Evolutionary conservation across 441 rosid genomes (phyloP).

Genomic region (Jatropha multifida): DNA sequence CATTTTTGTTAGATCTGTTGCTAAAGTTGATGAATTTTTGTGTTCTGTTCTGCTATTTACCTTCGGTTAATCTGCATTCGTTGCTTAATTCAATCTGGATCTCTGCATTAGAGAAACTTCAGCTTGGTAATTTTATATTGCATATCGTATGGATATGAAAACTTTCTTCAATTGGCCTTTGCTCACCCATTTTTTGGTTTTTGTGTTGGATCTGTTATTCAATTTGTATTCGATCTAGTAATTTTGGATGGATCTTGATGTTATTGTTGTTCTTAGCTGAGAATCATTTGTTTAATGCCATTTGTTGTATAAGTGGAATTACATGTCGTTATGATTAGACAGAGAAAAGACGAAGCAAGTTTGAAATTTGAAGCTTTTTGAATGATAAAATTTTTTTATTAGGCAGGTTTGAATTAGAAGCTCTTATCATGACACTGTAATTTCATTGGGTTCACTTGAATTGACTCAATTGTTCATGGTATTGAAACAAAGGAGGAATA

Average conservation of each 20-base stretch:
- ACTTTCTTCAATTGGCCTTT: not conserved
- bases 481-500: no score
- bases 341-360: not conserved
- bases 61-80: constrained; percentile 21
- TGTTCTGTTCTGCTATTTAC: not conserved
- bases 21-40: constrained; percentile 11
- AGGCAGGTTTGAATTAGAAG: not conserved
- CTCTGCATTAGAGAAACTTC: constrained; percentile 12
- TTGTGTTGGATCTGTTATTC: constrained; percentile 1
- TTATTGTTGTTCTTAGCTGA: not conserved
- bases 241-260: constrained; percentile 15
- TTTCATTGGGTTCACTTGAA: not conserved
- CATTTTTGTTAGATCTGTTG: constrained; percentile 31
- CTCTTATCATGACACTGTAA: not conserved
- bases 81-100: constrained; percentile 36
- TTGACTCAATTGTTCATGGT: not conserved
- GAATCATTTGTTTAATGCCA: not conserved
- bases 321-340: not conserved
- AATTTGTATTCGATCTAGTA: not conserved
- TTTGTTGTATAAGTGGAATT: not conserved
- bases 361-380: not conserved
- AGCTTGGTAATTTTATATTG: not conserved
- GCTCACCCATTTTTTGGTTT: not conserved
- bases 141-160: no score
- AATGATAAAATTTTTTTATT: not conserved